Percentiles rank a stretch among this genome's conserved stretches.
phyloP scores from a whole-genome alignment of 257 asterid species.

The Thymus mandschuricus region DNA sequence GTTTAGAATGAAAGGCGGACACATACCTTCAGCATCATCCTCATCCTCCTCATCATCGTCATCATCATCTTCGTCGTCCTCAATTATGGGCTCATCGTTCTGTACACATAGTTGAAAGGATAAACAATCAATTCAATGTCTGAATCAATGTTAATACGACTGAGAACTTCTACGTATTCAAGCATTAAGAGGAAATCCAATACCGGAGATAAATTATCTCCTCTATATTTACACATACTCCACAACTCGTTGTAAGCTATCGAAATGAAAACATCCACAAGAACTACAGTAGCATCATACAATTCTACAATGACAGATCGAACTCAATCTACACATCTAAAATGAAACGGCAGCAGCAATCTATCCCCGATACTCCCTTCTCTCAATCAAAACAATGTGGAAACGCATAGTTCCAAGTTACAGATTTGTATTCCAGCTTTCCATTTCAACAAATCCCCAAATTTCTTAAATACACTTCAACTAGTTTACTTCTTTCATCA shows the following conservation, averaged over 20 bases:
- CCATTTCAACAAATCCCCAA: background rate
- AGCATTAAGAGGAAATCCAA: background rate
- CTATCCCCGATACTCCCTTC: background rate
- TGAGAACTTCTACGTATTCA: background rate
- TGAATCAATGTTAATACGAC: background rate
- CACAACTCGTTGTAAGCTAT: background rate
- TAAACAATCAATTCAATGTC: background rate
- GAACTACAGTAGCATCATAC: background rate
- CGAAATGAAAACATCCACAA: background rate
- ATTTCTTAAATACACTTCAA: no score
- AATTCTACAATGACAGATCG: background rate
- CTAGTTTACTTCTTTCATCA: background rate
- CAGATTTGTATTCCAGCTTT: background rate
- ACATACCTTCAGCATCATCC: slow-evolving; percentile 49
- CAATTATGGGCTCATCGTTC: slow-evolving; percentile 51
- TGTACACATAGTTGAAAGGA: slow-evolving; percentile 15
- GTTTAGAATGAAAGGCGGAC: background rate
- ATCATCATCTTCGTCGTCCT: slow-evolving; percentile 49
- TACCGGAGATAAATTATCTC: background rate
- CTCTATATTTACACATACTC: background rate
- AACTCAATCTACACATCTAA: background rate
- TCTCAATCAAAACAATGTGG: background rate
- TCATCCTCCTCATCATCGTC: slow-evolving; percentile 50
- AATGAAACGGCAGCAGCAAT: no score
- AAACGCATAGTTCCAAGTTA: background rate